Conservation (phyloP, 2,329 filamentous ascomycete genomes). For the Neodidymelliopsis sp. region DNA sequence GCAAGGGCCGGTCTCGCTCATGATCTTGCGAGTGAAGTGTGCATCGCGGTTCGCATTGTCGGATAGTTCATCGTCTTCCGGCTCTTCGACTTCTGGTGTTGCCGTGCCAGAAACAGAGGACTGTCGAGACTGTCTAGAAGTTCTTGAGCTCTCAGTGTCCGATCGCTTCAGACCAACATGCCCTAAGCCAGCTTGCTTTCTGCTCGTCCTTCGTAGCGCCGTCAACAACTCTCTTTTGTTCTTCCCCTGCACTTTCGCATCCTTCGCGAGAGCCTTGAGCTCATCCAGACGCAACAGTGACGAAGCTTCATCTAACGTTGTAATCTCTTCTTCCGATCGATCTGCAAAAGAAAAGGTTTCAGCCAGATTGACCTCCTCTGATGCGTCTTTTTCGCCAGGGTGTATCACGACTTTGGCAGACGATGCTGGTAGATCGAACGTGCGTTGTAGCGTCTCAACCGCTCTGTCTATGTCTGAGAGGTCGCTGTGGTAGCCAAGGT, state of each 20-base stretch:
- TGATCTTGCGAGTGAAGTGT: slow-evolving; percentile 79
- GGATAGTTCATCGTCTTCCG: slow-evolving; percentile 39
- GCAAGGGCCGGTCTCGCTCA: slow-evolving; percentile 80
- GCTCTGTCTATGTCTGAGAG: slow-evolving; percentile 76
- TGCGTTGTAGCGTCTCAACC: slow-evolving; percentile 68
- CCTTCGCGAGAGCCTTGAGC: slow-evolving; percentile 82
- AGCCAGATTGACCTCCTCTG: slow-evolving; percentile 59
- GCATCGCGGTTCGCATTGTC: slow-evolving; percentile 69
- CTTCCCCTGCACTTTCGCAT: slow-evolving; percentile 84
- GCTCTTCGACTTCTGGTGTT: slow-evolving; percentile 49
- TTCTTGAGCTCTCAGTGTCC: slow-evolving; percentile 64
- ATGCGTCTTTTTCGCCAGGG: slow-evolving; percentile 59
- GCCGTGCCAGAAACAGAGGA: slow-evolving; percentile 52
- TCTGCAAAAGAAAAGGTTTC: slow-evolving; percentile 80
- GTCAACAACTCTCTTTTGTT: slow-evolving; percentile 82
- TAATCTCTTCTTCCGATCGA: slow-evolving; percentile 74
- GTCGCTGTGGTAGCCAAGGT: slow-evolving; percentile 81
- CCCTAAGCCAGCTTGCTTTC: slow-evolving; percentile 76
- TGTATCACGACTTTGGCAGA: slow-evolving; percentile 48
- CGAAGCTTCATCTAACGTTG: slow-evolving; percentile 81
- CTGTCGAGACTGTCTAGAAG: slow-evolving; percentile 59
- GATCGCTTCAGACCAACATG: slow-evolving; percentile 72
- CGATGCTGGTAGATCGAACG: slow-evolving; percentile 62
- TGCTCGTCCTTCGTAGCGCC: slow-evolving; percentile 76
- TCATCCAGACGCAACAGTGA: slow-evolving; percentile 86